Conservation (phyloP, 108 stramenopile species). For the Aurantiochytrium sp. region DNA sequence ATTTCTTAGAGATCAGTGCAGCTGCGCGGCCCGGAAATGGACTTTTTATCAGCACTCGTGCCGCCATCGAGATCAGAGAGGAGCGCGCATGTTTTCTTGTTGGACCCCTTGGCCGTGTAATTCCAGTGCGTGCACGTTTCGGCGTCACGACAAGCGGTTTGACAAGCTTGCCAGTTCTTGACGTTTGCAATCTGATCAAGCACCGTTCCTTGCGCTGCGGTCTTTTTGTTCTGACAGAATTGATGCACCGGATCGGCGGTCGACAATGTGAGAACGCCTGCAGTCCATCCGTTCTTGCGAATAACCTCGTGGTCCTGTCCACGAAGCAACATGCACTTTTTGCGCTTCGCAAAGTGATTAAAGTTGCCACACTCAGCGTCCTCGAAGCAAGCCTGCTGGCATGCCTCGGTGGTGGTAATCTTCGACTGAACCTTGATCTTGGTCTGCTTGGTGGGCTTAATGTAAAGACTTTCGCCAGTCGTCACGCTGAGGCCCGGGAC, state of each 20-base stretch:
- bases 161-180: neutral
- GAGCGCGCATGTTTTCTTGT: neutral
- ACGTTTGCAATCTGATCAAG: neutral
- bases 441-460: neutral
- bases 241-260: neutral
- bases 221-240: neutral
- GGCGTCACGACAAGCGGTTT: neutral
- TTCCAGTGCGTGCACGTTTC: neutral
- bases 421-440: neutral
- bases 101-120: neutral
- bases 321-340: neutral
- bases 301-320: neutral
- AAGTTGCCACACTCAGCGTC: neutral
- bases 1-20: too few relatives aligned
- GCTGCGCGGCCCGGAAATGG: too few relatives aligned
- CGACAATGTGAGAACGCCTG: neutral
- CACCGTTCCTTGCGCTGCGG: neutral
- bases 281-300: neutral
- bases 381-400: neutral
- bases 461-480: neutral
- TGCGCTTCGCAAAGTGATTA: neutral
- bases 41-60: too few relatives aligned
- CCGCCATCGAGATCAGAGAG: neutral
- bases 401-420: neutral
- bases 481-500: neutral